phyloP scores from a whole-genome alignment of 2,329 filamentous ascomycete genomes.

The Chrysoporthe deuterocubensis region DNA sequence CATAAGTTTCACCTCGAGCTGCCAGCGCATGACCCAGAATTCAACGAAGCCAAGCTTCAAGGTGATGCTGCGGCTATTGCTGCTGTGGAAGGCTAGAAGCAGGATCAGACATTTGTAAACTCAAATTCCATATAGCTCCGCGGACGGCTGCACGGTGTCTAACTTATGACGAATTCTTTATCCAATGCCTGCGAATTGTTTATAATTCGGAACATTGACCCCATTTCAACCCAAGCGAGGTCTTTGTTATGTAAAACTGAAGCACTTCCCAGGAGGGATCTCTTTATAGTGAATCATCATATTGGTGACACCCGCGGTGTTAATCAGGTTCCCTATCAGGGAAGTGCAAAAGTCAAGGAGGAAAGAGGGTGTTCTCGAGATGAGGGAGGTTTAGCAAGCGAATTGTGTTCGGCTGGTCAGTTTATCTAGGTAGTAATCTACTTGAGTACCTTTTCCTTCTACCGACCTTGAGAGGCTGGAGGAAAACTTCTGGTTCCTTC shows the following conservation, averaged over 20 bases:
- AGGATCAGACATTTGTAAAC: not conserved
- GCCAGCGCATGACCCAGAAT: slow-evolving; percentile 40
- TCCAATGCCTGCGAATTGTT: too few relatives aligned
- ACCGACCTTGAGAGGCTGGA: not conserved
- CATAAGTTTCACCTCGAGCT: slow-evolving; percentile 39
- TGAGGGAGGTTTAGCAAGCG: too few relatives aligned
- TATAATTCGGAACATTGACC: not conserved
- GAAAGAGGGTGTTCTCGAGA: too few relatives aligned
- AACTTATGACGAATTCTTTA: not conserved
- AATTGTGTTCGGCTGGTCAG: not conserved
- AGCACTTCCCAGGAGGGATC: too few relatives aligned
- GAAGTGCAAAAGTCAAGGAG: not conserved
- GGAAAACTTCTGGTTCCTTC: not conserved
- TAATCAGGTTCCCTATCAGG: not conserved
- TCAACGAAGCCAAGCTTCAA: slow-evolving; percentile 37
- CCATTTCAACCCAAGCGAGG: not conserved
- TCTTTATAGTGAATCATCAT: too few relatives aligned
- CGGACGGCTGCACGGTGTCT: not conserved
- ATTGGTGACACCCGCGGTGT: too few relatives aligned
- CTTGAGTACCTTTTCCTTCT: not conserved
- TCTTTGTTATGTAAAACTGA: not conserved
- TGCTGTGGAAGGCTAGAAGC: slow-evolving; percentile 37
- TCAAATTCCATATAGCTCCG: not conserved
- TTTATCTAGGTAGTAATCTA: not conserved
- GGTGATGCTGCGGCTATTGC: slow-evolving; percentile 37